Base-by-base conservation (phyloP, 345 rosid genomes). In the Microthlaspi erraticum region DNA sequence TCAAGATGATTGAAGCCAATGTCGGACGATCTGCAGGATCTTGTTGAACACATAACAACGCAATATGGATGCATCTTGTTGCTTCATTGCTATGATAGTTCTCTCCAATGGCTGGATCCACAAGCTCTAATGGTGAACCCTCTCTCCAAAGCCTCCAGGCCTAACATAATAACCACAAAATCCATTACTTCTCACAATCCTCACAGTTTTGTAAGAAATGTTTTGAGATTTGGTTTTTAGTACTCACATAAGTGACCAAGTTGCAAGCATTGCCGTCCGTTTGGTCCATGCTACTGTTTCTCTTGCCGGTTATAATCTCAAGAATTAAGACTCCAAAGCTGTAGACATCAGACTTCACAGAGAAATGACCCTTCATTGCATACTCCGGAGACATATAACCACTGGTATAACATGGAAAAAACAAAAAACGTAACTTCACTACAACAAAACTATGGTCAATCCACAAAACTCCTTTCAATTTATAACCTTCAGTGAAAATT, bases 191-290 rank as follows among this genome's bases (percentile, higher is more conserved):
- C 13, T 18, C 51, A 46, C 26, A 46, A 8, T 34, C 1, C 38
- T 34, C 12, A 37, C 12, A 37, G 41, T 37, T 16, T 45, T 16
- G 48, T 12, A 46, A 13, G 32, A 18, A 8, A 3, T 11, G 3
- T 13, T 57, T 57, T 10, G 10, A 37, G 17, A 26, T 14, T 42
- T 41, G 16, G 44, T 14, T 44, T 9, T 33, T 7, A 3, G 19
- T 17, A 56, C 61, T 56, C 43, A 56, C 61, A 56, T 56, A 36
- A 17, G 44, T 17, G 61, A 56, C 61, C 14, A 56, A 56, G 61
- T 56, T 36, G 14, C 61, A 10, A 56, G 19, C 14, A 18, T 44
- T 44, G 2, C 20, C 50, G 50, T 44, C 50, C 20, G 3, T 16
- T 20, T 44, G 50, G 10, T 14, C 50, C 19, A 44, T 5, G 34